A percentile compares a stretch with the other conserved stretches of the same genome.
phyloP scores from a whole-genome alignment of 2,329 filamentous ascomycete genomes.

The Fusarium nisikadoi region DNA sequence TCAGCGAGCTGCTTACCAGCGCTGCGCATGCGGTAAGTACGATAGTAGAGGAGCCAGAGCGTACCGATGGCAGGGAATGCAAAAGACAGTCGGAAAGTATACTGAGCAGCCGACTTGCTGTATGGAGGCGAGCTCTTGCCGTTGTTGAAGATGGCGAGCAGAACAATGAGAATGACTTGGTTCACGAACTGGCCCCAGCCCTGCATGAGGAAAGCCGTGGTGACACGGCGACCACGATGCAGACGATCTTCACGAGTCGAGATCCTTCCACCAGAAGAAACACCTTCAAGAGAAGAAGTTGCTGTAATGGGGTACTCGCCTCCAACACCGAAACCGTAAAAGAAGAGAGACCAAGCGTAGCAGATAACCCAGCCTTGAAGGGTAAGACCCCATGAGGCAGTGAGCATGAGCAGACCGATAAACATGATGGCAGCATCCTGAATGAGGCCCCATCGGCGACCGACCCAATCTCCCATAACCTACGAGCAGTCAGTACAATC shows the following conservation, averaged over 20 bases:
- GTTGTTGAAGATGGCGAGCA: slow-evolving; percentile 89
- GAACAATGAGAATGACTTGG: slow-evolving; percentile 86
- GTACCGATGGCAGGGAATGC: slow-evolving; percentile 91
- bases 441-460: slow-evolving; percentile 93
- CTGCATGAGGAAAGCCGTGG: slow-evolving; percentile 96
- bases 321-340: slow-evolving; percentile 73
- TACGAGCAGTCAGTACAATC: slow-evolving; percentile 42
- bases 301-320: slow-evolving; percentile 98
- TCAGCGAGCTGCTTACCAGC: slow-evolving; percentile 83
- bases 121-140: slow-evolving; percentile 80
- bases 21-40: slow-evolving; percentile 92
- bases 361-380: slow-evolving; percentile 97
- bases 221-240: slow-evolving; percentile 95
- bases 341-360: slow-evolving; percentile 94
- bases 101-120: slow-evolving; percentile 80
- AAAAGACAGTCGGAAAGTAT: slow-evolving; percentile 92
- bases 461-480: slow-evolving; percentile 77
- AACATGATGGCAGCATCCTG: slow-evolving; percentile 97
- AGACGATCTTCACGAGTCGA: slow-evolving; percentile 93
- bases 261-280: slow-evolving; percentile 83
- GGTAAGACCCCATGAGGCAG: slow-evolving; percentile 86
- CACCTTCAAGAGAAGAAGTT: slow-evolving; percentile 93
- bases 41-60: slow-evolving; percentile 95
- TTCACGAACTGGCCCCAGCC: slow-evolving; percentile 98
- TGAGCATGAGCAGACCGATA: slow-evolving; percentile 89